These are phyloP conservation scores for Pulveroboletus sp. DNA, from an alignment of 768 basidiomycete genomes.

Conservation along the genomic window DNA sequence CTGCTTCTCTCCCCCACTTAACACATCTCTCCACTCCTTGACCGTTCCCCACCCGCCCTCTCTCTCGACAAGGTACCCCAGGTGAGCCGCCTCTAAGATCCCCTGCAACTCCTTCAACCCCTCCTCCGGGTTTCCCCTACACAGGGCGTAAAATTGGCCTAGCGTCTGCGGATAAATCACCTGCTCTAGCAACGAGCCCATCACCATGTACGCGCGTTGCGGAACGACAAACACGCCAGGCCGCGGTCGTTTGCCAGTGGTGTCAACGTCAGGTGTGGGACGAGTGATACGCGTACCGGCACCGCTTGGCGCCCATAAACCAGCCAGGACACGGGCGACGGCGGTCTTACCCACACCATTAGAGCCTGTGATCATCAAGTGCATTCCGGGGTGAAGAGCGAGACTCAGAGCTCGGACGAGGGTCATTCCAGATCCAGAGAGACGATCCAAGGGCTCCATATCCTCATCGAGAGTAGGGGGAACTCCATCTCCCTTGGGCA, in stretches of 20 bases:
- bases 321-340: constrained; percentile 82
- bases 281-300: constrained; percentile 30
- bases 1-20: constrained; percentile 97
- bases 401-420: constrained; percentile 72
- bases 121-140: constrained; percentile 39
- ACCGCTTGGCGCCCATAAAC: constrained; percentile 73
- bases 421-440: constrained; percentile 27
- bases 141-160: constrained; percentile 65
- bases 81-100: constrained; percentile 76
- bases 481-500: constrained; percentile 1
- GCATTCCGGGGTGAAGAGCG: constrained; percentile 64
- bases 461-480: constrained; percentile 11
- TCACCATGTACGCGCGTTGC: constrained; percentile 89
- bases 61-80: constrained; percentile 78
- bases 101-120: constrained; percentile 66
- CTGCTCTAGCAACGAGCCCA: constrained; percentile 86
- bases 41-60: constrained; percentile 87
- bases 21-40: constrained; percentile 95
- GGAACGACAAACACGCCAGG: constrained; percentile 79
- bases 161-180: constrained; percentile 79
- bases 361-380: constrained; percentile 89
- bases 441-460: constrained; percentile 9
- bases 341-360: constrained; percentile 92
- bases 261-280: constrained; percentile 19
- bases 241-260: constrained; percentile 31